Percentiles rank a stretch among this genome's conserved stretches.
Conservation (phyloP, 768 basidiomycete species). For the Crucibulum laeve region DNA sequence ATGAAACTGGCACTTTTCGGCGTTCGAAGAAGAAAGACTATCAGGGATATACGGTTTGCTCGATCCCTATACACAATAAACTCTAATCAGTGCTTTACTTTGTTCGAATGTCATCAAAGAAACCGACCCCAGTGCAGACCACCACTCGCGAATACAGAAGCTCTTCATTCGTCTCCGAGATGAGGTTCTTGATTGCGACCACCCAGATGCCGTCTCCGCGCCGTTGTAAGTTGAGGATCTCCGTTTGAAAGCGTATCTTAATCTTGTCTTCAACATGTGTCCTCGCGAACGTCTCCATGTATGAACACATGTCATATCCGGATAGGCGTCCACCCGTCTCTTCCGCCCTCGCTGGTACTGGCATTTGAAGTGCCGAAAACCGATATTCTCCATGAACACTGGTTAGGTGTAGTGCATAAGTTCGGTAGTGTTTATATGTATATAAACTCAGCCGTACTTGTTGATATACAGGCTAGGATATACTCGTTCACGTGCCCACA, state of each 20-base stretch:
- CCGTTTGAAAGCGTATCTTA: slow-evolving; percentile 38
- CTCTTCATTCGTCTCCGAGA: slow-evolving; percentile 15
- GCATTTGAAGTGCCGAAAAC: slow-evolving; percentile 56
- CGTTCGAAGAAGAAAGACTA: neutral
- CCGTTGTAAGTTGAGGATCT: slow-evolving; percentile 43
- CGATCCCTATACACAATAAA: too few relatives aligned
- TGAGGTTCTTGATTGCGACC: slow-evolving; percentile 31
- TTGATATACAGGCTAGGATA: slow-evolving; percentile 57
- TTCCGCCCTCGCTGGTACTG: slow-evolving; percentile 26
- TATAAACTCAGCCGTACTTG: slow-evolving; percentile 37
- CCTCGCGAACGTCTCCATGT: slow-evolving; percentile 51
- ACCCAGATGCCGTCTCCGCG: slow-evolving; percentile 33
- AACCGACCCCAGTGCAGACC: slow-evolving; percentile 50
- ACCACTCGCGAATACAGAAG: slow-evolving; percentile 46
- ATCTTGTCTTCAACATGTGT: slow-evolving; percentile 37
- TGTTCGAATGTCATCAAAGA: too few relatives aligned
- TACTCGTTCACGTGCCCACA: slow-evolving; percentile 51
- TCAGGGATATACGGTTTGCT: neutral
- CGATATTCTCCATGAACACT: slow-evolving; percentile 64
- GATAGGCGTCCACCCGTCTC: slow-evolving; percentile 41
- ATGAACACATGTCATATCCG: slow-evolving; percentile 49
- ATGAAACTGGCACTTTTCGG: neutral
- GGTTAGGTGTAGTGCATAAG: neutral
- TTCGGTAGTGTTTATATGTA: neutral
- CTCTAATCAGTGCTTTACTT: too few relatives aligned